These are phyloP conservation scores for Geotrichum europaeum DNA, from an alignment of 1,139 yeast genomes.

Conservation along the genomic window DNA sequence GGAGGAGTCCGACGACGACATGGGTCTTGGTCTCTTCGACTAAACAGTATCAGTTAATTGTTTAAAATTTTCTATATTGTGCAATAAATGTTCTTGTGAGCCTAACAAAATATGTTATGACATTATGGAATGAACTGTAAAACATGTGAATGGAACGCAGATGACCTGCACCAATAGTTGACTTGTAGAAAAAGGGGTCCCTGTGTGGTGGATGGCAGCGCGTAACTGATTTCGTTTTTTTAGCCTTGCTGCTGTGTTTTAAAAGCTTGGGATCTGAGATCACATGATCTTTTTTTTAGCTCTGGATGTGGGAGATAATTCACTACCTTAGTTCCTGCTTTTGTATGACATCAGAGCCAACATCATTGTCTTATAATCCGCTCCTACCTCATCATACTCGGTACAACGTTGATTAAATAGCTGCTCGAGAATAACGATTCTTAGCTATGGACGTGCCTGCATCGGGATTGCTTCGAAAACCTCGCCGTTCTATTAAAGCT, in stretches of 20 bases:
- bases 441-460: neutral
- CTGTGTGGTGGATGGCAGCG: too few species aligned
- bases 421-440: neutral
- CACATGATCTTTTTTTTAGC: neutral
- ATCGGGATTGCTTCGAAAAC: neutral
- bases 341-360: neutral
- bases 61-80: neutral
- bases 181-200: neutral
- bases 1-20: constrained; percentile 60
- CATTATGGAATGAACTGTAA: neutral
- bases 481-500: neutral
- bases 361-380: neutral
- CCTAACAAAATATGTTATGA: neutral
- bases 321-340: neutral
- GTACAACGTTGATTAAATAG: neutral
- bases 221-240: too few species aligned
- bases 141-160: neutral
- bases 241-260: neutral
- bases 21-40: constrained; percentile 45
- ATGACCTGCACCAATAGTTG: neutral
- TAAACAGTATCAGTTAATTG: constrained; percentile 24
- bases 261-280: neutral
- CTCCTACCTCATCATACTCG: neutral
- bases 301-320: neutral
- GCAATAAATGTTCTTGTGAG: neutral